Base-by-base conservation (phyloP, 2,329 filamentous ascomycete genomes). In the Botrytis byssoidea region DNA sequence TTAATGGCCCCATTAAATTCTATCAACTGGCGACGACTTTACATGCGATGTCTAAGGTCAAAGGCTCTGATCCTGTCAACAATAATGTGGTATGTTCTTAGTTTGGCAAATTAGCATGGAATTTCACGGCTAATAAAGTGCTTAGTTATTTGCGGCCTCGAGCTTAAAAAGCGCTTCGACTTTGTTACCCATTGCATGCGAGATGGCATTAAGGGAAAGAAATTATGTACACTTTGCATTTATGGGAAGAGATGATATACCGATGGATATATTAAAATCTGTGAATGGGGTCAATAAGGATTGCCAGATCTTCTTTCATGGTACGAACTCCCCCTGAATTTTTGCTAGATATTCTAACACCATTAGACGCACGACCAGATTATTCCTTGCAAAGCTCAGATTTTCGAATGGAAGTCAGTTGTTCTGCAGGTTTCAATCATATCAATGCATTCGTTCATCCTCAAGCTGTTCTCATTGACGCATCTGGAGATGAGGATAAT, bases 171-270 rank as follows among this genome's bases (percentile, higher is more conserved):
- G 93, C 80, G 89, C 90, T 25, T 88, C 93, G 0, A 87, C 88
- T 46, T 81, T 98, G 71, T 84, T 97, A 46, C 94, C 94, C 0
- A 85, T 97, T 80, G 93, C 95, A 9, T 98, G 96, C 82, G 89
- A 93, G 78, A 98, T 98, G 95, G 91, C 90, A 10, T 82, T 82
- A 35, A 87, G 90, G 82, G 86, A 88, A 73, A 85, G 88, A 74
- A 97, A 90, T 79, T 87, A 90, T 75, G 94, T 98, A 14, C 95
- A 98, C 81, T 91, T 97, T 80, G 91, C 89, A 0, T 83, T 98
- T 6, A 87, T 97, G 83, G 92, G 94, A 68, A 87, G 91, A 74
- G 91, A 90, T 74, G 88, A 91, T 20, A 87, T 97, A 69, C 84
- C 88, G 0, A 82, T 97, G 69, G 86, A 90, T 22, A 88, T 92